These are phyloP conservation scores for Globisporangium echinulatum DNA, from an alignment of 352 stramenopile species.

Conservation along the genomic window DNA sequence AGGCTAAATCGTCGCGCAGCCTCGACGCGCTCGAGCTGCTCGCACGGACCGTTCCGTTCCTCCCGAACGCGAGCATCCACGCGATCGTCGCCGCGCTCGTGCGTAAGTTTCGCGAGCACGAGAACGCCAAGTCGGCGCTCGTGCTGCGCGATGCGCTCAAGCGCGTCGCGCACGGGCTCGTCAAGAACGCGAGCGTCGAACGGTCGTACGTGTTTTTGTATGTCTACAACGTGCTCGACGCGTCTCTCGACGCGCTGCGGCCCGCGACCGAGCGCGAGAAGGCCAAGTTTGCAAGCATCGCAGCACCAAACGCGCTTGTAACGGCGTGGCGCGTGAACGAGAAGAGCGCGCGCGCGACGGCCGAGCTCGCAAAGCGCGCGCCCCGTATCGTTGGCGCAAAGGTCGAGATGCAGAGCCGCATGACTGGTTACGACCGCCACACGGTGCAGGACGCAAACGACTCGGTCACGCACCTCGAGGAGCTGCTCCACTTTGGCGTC, in stretches of 20 bases:
- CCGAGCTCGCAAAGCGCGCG: constrained; percentile 55
- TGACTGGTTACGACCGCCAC: constrained; percentile 79
- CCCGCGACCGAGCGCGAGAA: constrained; percentile 64
- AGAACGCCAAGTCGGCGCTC: constrained; percentile 44
- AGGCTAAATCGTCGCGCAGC: constrained; percentile 66
- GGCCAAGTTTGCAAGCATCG: constrained; percentile 34
- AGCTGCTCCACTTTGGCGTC: constrained; percentile 83
- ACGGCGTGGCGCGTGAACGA: constrained; percentile 77
- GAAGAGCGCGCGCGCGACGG: constrained; percentile 59
- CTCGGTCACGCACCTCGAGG: constrained; percentile 61
- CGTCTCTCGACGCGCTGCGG: constrained; percentile 65
- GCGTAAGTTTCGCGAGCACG: constrained; percentile 60
- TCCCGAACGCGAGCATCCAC: constrained; percentile 81
- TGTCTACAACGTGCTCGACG: constrained; percentile 76
- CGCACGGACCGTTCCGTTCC: constrained; percentile 73
- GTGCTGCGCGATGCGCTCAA: constrained; percentile 77
- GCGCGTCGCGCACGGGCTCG: constrained; percentile 65
- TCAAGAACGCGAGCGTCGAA: constrained; percentile 81
- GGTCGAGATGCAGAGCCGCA: constrained; percentile 57
- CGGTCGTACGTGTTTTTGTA: constrained; percentile 84
- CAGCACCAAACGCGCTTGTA: constrained; percentile 24
- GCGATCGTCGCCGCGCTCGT: constrained; percentile 66
- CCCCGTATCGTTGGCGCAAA: constrained; percentile 40
- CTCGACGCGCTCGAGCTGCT: constrained; percentile 79
- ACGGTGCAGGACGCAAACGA: constrained; percentile 44